These are phyloP conservation scores for Mortierella sp. DNA, from an alignment of 371 early-diverging fungal genomes.

Conservation along the genomic window DNA sequence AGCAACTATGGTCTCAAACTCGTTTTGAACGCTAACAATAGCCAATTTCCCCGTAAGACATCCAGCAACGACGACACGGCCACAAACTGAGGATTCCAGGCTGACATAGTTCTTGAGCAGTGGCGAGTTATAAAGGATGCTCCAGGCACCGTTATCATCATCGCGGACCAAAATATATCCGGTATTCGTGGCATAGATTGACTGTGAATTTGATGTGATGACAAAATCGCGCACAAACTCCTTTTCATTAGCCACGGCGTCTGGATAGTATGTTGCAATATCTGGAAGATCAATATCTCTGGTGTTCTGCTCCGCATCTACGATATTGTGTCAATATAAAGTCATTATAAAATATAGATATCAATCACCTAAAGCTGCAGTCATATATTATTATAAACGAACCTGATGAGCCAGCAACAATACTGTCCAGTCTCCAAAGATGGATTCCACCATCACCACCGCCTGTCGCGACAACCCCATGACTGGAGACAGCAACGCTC, in stretches of 20 bases:
- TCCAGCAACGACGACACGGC: slow-evolving; percentile 69
- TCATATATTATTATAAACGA: not conserved
- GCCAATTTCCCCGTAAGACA: slow-evolving; percentile 69
- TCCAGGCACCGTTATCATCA: slow-evolving; percentile 57
- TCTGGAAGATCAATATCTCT: slow-evolving; percentile 42
- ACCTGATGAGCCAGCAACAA: slow-evolving; percentile 72
- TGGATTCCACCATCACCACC: slow-evolving; percentile 87
- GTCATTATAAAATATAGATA: not conserved
- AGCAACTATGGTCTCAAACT: slow-evolving; percentile 54
- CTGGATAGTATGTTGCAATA: slow-evolving; percentile 36
- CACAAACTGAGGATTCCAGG: slow-evolving; percentile 69
- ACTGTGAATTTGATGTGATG: slow-evolving; percentile 27
- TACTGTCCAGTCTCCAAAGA: slow-evolving; percentile 73
- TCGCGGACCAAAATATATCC: slow-evolving; percentile 63
- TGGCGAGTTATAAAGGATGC: slow-evolving; percentile 46
- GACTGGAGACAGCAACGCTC: slow-evolving; percentile 75
- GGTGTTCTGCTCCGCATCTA: slow-evolving; percentile 50
- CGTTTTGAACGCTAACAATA: slow-evolving; percentile 61
- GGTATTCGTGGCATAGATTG: slow-evolving; percentile 44
- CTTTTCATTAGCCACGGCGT: slow-evolving; percentile 19
- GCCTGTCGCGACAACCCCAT: slow-evolving; percentile 71
- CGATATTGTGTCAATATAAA: not conserved
- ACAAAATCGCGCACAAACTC: slow-evolving; percentile 55
- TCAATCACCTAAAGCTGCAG: too few species aligned
- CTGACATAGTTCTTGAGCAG: slow-evolving; percentile 68